Conservation (phyloP, 441 rosid species). For the Lepidium campestre region DNA sequence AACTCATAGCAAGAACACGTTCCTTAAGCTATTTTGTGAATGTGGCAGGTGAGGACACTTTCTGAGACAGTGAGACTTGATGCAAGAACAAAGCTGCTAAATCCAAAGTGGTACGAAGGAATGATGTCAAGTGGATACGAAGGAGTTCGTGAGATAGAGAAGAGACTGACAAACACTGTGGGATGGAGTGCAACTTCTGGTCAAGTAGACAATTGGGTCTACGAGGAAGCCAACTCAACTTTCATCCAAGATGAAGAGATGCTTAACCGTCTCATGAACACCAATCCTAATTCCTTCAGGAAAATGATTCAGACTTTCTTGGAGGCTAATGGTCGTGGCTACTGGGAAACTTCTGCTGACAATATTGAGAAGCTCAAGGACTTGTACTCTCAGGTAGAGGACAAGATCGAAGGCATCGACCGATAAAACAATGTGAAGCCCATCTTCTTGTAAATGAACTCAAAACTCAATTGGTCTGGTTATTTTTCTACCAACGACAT, state of each 20-base stretch:
- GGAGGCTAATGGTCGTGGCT: constrained; percentile 97
- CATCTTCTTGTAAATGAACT: constrained; percentile 7
- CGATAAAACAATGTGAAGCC: constrained; percentile 28
- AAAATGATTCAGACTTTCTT: constrained; percentile 92
- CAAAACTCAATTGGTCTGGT: not conserved
- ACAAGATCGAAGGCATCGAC: constrained; percentile 97
- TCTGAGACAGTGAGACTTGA: constrained; percentile 88
- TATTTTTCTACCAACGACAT: constrained; percentile 13
- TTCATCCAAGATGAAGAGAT: constrained; percentile 93
- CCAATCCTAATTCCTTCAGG: constrained; percentile 89
- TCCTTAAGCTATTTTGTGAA: not conserved
- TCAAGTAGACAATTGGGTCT: constrained; percentile 98
- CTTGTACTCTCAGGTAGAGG: constrained; percentile 88
- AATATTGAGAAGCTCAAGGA: constrained; percentile 85
- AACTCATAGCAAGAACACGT: not conserved
- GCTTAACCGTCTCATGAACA: constrained; percentile 80
- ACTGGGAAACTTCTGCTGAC: constrained; percentile 86
- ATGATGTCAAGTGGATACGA: constrained; percentile 96
- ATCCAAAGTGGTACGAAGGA: constrained; percentile 99
- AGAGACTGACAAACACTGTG: constrained; percentile 86
- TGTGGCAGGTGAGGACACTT: constrained; percentile 72
- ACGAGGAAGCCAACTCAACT: constrained; percentile 92
- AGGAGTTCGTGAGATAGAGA: constrained; percentile 97
- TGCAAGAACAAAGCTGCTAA: constrained; percentile 87
- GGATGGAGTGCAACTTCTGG: constrained; percentile 99